These are phyloP conservation scores for Telopea speciosissima DNA, from an alignment of 177 flowering plant genomes.

Conservation along the genomic window DNA sequence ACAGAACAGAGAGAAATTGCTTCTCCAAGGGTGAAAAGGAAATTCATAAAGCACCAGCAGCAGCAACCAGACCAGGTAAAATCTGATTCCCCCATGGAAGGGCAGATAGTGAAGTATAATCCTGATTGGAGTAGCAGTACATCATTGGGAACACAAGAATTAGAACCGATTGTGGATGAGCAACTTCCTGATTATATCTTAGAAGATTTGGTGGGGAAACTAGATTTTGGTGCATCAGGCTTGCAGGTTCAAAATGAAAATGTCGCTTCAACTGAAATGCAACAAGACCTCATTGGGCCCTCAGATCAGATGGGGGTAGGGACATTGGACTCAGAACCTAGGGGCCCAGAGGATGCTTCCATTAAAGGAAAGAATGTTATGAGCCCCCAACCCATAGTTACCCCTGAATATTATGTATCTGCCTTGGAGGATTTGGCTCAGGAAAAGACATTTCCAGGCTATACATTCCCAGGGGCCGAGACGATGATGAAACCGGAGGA, in stretches of 20 bases:
- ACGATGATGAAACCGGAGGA: slow-evolving; percentile 38
- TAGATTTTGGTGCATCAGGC: slow-evolving; percentile 22
- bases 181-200: slow-evolving; percentile 21
- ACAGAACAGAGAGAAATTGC: slow-evolving; percentile 34
- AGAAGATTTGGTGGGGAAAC: slow-evolving; percentile 28
- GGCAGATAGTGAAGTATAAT: slow-evolving; percentile 38
- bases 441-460: slow-evolving; percentile 28
- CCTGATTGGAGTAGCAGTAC: slow-evolving; percentile 18
- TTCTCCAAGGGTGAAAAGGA: slow-evolving; percentile 46
- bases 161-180: slow-evolving; percentile 15
- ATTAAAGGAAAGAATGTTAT: slow-evolving; percentile 36
- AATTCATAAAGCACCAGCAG: slow-evolving; percentile 48
- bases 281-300: slow-evolving; percentile 18
- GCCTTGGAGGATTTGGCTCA: slow-evolving; percentile 42
- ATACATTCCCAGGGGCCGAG: slow-evolving; percentile 32
- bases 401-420: slow-evolving; percentile 32
- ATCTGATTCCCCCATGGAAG: slow-evolving; percentile 26
- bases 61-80: slow-evolving; percentile 24
- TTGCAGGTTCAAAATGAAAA: slow-evolving; percentile 19
- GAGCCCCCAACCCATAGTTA: slow-evolving; percentile 17
- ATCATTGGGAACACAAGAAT: slow-evolving; percentile 14
- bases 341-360: slow-evolving; percentile 16
- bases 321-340: slow-evolving; percentile 14
- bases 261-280: slow-evolving; percentile 16
- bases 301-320: slow-evolving; percentile 23